phyloP scores from a whole-genome alignment of 305 asterid species.

The Salvia sclarea region DNA sequence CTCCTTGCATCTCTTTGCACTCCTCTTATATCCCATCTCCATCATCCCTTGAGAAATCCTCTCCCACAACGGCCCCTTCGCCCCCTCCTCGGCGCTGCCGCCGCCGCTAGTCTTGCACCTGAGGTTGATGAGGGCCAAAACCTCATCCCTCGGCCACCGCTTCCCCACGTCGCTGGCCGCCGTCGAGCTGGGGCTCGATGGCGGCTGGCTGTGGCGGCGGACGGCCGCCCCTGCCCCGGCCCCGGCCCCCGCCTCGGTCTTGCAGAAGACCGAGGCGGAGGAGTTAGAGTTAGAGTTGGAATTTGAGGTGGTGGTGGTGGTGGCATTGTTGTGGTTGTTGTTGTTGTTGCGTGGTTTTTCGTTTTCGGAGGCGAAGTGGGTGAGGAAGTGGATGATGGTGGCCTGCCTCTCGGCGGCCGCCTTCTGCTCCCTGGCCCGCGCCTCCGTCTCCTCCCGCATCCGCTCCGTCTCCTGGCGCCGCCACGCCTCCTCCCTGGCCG shows the following conservation, averaged over 20 bases:
- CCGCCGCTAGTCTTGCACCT: constrained; percentile 46
- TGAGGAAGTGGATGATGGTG: constrained; percentile 51
- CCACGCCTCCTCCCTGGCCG: constrained; percentile 64
- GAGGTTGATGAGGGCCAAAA: constrained; percentile 62
- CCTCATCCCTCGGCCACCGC: constrained; percentile 85
- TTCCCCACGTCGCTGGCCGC: constrained; percentile 29
- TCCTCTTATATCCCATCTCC: constrained; percentile 70
- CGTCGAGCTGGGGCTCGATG: constrained; percentile 33
- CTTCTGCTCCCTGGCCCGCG: constrained; percentile 53
- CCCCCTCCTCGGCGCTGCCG: not conserved
- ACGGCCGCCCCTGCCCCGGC: no score
- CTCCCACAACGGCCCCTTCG: constrained; percentile 76
- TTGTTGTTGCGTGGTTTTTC: constrained; percentile 31
- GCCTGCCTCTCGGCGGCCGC: constrained; percentile 57
- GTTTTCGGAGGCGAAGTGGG: constrained; percentile 41
- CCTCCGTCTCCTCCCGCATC: constrained; percentile 47
- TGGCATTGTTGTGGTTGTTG: constrained; percentile 25
- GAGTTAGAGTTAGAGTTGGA: constrained; percentile 9
- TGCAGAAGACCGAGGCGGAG: not conserved
- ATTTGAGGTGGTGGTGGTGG: not conserved
- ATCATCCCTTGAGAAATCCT: constrained; percentile 70
- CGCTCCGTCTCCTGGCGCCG: constrained; percentile 54
- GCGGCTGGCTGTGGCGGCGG: not conserved
- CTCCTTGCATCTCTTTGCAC: constrained; percentile 78
- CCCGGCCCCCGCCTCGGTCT: no score